Evolutionary conservation across 2,329 filamentous ascomycete genomes (phyloP), one percentile per base, ranked within the genome.

Genomic region (Ustilaginoidea virens): DNA sequence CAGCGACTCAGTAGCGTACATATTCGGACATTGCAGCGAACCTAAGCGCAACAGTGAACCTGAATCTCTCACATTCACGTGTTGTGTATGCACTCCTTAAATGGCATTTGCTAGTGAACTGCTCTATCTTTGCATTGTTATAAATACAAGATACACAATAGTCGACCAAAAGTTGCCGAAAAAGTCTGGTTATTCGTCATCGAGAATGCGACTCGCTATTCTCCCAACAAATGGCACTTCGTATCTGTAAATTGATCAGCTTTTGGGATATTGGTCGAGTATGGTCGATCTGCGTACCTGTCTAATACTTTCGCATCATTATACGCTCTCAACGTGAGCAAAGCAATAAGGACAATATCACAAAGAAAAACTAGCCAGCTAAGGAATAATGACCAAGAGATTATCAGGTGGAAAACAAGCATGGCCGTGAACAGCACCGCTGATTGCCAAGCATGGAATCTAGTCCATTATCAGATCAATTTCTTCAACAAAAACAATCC

Each of bases 401-500:
- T 77, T 23, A 96, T 58, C 21, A 96, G 65, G 48, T 96, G 87
- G 15, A 94, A 41, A 29, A 92, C 55, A 53, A 86, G 70, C 33
- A 73, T 46, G 27, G 69, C 69, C 1, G 80, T 78, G 51, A 93
- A 94, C 3, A 92, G 54, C 44, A 93, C 62, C 38, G 78, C 76
- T 5, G 80, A 81, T 56, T 98, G 90, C 87, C 90, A 98, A 6
- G 90, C 90, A 53, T 98, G 90, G 43, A 96, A 96, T 38, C 81
- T 87, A 40, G 20, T 33, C 24, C 3, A 26, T 9, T 15, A 35
- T 50, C 36, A 47, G 44, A 33, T 19, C 7, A 7, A 20, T 20
- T 12, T 21, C 16, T 21, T 4, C n/a, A 7, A 28, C 7, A 16
- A 18, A 16, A 18, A 14, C 25, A 17, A 27, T 5, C 13, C n/a